These are phyloP conservation scores for Rosa chinensis DNA, from an alignment of 306 rosid species.

Conservation along the genomic window DNA sequence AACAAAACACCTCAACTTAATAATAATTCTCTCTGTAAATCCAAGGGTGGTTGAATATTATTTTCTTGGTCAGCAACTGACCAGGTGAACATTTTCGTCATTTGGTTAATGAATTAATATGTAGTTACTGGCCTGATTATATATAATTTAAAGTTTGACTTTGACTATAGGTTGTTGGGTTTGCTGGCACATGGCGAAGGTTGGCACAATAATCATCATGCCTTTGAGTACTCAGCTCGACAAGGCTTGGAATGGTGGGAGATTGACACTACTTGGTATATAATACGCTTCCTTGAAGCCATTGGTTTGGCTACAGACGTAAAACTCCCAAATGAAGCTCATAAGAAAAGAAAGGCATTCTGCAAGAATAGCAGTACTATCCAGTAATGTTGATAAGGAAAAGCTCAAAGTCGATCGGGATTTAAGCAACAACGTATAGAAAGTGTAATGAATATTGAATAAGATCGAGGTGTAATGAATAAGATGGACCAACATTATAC, in stretches of 20 bases:
- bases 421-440: not conserved
- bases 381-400: no score
- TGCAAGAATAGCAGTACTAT: not conserved
- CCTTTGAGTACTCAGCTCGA: constrained; percentile 3
- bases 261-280: not conserved
- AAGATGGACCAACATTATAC: not conserved
- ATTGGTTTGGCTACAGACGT: not conserved
- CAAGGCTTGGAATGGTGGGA: constrained; percentile 3
- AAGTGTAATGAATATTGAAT: not conserved
- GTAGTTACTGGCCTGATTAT: not conserved
- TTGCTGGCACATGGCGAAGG: not conserved
- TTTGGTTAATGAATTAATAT: not conserved
- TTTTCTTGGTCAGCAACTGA: no score
- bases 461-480: no score
- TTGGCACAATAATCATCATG: constrained; percentile 10
- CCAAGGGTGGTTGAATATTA: no score
- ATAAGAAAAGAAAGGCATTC: constrained; percentile 5
- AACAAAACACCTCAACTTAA: no score
- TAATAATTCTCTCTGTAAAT: no score
- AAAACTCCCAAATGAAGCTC: not conserved
- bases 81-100: no score
- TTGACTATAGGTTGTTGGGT: not conserved
- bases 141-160: not conserved
- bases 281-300: not conserved
- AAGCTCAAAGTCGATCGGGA: not conserved